Evolutionary conservation across 805 yeast genomes (phyloP).

Genomic region (Millerozyma acaciae): DNA sequence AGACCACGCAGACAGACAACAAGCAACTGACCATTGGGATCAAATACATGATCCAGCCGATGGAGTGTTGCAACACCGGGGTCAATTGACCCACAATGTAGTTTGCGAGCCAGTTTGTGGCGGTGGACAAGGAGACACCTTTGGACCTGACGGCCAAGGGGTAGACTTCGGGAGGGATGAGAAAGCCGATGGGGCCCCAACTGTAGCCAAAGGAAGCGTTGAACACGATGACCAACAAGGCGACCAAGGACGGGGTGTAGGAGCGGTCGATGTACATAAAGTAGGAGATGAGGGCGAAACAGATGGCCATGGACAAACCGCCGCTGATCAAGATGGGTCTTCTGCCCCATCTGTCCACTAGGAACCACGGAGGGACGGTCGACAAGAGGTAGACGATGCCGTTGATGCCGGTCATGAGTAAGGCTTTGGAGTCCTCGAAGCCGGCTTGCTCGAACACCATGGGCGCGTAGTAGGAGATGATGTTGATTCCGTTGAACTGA

Average conservation of each 20-base stretch:
- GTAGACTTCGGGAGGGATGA: conserved; percentile 42
- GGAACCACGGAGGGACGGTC: conserved; percentile 44
- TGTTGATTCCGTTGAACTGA: conserved; percentile 52
- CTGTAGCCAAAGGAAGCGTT: conserved; percentile 43
- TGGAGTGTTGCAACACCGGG: conserved; percentile 36
- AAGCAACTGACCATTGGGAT: conserved; percentile 39
- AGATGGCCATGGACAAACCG: conserved; percentile 35
- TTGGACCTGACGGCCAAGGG: conserved; percentile 41
- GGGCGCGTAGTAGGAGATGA: conserved; percentile 57
- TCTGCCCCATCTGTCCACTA: conserved; percentile 44
- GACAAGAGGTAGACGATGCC: conserved; percentile 35
- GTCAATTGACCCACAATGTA: conserved; percentile 44
- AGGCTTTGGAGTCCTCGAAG: conserved; percentile 38
- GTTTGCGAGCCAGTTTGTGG: conserved; percentile 44
- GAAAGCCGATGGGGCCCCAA: conserved; percentile 46
- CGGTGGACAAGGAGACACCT: conserved; percentile 43
- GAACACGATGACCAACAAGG: conserved; percentile 37
- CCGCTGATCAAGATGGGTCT: conserved; percentile 42
- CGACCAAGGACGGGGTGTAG: conserved; percentile 37
- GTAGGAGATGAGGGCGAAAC: conserved; percentile 30
- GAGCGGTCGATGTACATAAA: conserved; percentile 29
- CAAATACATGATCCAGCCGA: conserved; percentile 40
- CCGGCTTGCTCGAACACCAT: conserved; percentile 49
- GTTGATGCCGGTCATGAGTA: conserved; percentile 43
- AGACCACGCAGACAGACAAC: conserved; percentile 31